These are phyloP conservation scores for Periglandula ipomoeae DNA, from an alignment of 2,329 filamentous ascomycete genomes.

Conservation along the genomic window DNA sequence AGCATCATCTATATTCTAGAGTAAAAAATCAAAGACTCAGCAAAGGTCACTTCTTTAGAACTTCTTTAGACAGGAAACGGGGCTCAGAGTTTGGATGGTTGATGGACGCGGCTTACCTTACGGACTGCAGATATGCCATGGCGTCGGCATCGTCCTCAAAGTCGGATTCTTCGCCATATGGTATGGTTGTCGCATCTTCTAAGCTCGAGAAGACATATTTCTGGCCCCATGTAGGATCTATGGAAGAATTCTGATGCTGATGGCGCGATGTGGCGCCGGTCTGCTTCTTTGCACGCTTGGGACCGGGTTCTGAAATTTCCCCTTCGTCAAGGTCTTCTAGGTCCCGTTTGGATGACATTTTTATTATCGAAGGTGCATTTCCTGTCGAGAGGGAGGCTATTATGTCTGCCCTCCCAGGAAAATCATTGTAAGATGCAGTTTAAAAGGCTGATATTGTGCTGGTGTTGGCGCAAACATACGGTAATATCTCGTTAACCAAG, in stretches of 20 bases:
- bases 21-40: neutral
- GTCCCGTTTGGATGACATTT: conserved; percentile 28
- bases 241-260: conserved; percentile 34
- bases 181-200: conserved; percentile 36
- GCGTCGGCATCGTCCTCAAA: conserved; percentile 61
- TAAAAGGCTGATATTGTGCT: neutral
- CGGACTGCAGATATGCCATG: conserved; percentile 60
- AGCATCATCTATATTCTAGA: conserved; percentile 23
- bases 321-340: conserved; percentile 21
- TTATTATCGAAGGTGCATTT: neutral
- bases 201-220: conserved; percentile 61
- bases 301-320: conserved; percentile 16
- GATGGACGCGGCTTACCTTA: conserved; percentile 46
- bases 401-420: too few species aligned
- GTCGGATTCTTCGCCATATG: conserved; percentile 48
- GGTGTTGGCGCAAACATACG: neutral
- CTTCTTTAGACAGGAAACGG: neutral
- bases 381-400: neutral
- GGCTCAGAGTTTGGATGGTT: neutral
- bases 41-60: neutral
- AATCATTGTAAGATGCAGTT: neutral
- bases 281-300: conserved; percentile 17
- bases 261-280: conserved; percentile 25
- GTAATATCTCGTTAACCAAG: neutral
- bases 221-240: conserved; percentile 62